Evolutionary conservation across 1,139 yeast species (phyloP).

Genomic region (Blastobotrys ciferrii): DNA sequence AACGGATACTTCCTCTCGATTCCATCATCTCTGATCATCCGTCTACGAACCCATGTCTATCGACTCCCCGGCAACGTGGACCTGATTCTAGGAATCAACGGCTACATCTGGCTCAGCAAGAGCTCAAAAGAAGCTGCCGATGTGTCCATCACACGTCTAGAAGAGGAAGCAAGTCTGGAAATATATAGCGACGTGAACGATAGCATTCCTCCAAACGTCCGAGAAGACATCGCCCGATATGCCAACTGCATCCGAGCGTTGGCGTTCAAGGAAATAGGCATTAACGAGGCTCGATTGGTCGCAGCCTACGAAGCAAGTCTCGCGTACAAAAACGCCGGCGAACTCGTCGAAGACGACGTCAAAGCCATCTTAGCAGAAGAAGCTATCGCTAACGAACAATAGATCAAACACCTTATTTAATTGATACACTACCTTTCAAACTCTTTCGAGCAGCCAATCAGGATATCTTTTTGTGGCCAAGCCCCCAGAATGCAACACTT

Average conservation of each 20-base stretch:
- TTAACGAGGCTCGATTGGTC: slow-evolving; percentile 74
- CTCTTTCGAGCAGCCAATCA: too few relatives aligned
- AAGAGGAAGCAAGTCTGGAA: slow-evolving; percentile 94
- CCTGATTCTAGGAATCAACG: slow-evolving; percentile 88
- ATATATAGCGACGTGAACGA: slow-evolving; percentile 92
- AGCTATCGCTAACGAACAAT: slow-evolving; percentile 46
- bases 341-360: slow-evolving; percentile 68
- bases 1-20: slow-evolving; percentile 82
- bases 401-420: not conserved
- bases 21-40: slow-evolving; percentile 76
- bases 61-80: slow-evolving; percentile 89
- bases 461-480: too few relatives aligned
- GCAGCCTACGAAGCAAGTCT: slow-evolving; percentile 89
- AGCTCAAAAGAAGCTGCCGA: slow-evolving; percentile 47
- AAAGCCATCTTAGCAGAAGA: slow-evolving; percentile 75
- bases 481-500: too few relatives aligned
- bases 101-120: slow-evolving; percentile 88
- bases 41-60: slow-evolving; percentile 84
- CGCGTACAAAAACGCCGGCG: slow-evolving; percentile 70
- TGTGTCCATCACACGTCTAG: slow-evolving; percentile 77
- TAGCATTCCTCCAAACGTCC: slow-evolving; percentile 54
- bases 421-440: too few relatives aligned
- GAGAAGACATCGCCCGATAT: slow-evolving; percentile 80
- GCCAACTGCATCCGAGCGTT: slow-evolving; percentile 79
- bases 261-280: slow-evolving; percentile 78